These are phyloP conservation scores for Crinitomyces ghanaensis DNA, from an alignment of 805 yeast genomes.

Conservation along the genomic window DNA sequence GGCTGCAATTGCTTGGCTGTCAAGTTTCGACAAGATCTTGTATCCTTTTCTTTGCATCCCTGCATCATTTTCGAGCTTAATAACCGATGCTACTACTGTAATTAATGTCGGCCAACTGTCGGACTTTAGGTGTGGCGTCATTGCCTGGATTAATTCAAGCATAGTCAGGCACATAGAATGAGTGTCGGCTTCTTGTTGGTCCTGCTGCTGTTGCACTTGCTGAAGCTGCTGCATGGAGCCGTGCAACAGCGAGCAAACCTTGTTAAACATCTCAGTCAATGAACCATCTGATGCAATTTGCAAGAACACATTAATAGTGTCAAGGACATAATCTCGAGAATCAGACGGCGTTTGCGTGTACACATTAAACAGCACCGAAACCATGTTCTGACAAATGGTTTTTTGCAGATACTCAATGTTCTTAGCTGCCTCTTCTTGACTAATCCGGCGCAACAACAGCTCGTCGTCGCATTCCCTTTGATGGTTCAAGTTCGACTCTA, in stretches of 20 bases:
- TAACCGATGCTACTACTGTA: slow-evolving; percentile 63
- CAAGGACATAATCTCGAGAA: slow-evolving; percentile 72
- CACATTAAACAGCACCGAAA: slow-evolving; percentile 84
- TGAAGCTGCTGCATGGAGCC: slow-evolving; percentile 49
- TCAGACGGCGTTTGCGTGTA: slow-evolving; percentile 83
- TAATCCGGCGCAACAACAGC: slow-evolving; percentile 49
- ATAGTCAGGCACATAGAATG: slow-evolving; percentile 65
- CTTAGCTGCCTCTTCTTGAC: slow-evolving; percentile 41
- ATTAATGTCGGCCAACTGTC: slow-evolving; percentile 62
- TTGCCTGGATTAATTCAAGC: slow-evolving; percentile 81
- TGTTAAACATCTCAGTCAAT: slow-evolving; percentile 65
- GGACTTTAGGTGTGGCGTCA: slow-evolving; percentile 73
- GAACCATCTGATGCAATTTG: slow-evolving; percentile 58
- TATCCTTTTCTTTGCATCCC: slow-evolving; percentile 83
- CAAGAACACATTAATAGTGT: slow-evolving; percentile 73
- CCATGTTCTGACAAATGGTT: slow-evolving; percentile 49
- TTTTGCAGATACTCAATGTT: slow-evolving; percentile 53
- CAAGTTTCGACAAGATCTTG: slow-evolving; percentile 54
- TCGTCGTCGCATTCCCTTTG: slow-evolving; percentile 51
- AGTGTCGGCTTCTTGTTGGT: slow-evolving; percentile 22
- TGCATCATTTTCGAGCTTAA: slow-evolving; percentile 41
- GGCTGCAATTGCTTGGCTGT: slow-evolving; percentile 40
- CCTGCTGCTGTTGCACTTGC: slow-evolving; percentile 24
- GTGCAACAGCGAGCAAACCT: slow-evolving; percentile 70
- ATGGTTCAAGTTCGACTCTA: slow-evolving; percentile 61